Conservation (phyloP, 2,329 filamentous ascomycete genomes). For the Penicillium glabrum region DNA sequence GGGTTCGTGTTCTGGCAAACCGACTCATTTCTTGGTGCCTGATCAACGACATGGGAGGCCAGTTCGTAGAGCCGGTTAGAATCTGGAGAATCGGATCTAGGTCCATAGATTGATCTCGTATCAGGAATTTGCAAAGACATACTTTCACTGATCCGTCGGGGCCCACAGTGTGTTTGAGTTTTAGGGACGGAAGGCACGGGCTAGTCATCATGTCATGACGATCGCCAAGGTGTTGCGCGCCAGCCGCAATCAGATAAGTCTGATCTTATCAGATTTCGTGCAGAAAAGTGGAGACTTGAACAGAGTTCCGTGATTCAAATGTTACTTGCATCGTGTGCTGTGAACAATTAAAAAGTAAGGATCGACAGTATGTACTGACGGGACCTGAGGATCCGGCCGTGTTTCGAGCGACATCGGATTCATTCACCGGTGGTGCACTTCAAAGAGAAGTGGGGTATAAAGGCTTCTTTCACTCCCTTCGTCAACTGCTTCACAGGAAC, state of each 20-base stretch:
- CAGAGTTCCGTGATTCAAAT: not conserved
- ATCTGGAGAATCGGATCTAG: too few relatives aligned
- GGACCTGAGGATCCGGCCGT: not conserved
- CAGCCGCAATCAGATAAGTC: constrained; percentile 2
- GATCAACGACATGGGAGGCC: too few relatives aligned
- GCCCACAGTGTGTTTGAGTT: too few relatives aligned
- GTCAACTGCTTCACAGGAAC: not conserved
- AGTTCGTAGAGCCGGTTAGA: too few relatives aligned
- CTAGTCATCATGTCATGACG: not conserved
- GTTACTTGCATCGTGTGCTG: constrained; percentile 1
- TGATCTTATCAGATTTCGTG: not conserved
- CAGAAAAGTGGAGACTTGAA: not conserved
- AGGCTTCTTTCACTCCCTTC: not conserved
- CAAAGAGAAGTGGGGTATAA: not conserved
- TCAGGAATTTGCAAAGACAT: too few relatives aligned
- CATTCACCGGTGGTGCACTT: not conserved
- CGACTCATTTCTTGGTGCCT: too few relatives aligned
- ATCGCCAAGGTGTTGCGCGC: not conserved
- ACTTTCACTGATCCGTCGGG: too few relatives aligned
- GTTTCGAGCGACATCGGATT: not conserved
- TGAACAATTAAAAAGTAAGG: not conserved
- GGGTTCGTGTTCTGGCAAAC: too few relatives aligned
- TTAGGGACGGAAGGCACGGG: not conserved
- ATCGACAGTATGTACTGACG: not conserved
- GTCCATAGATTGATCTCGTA: too few relatives aligned